These are phyloP conservation scores for Clavispora vitiphila DNA, from an alignment of 805 yeast species.

Conservation along the genomic window DNA sequence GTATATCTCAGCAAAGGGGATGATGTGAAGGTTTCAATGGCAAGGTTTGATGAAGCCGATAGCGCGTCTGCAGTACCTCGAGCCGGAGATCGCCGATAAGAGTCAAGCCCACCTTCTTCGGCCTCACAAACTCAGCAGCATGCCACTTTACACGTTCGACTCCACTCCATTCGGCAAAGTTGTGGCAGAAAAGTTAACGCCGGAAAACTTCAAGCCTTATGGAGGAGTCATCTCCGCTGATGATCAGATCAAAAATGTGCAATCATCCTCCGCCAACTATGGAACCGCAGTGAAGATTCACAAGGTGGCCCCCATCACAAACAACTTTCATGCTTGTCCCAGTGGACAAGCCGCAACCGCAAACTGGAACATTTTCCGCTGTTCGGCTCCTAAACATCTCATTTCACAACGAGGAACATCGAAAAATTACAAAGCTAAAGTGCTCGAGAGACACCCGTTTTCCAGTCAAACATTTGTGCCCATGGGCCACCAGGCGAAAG, in stretches of 20 bases:
- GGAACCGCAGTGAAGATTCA: conserved; percentile 87
- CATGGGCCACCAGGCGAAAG: conserved; percentile 56
- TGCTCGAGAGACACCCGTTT: conserved; percentile 85
- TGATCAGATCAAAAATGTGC: conserved; percentile 52
- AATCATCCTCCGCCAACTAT: conserved; percentile 65
- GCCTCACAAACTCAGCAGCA: conserved; percentile 7
- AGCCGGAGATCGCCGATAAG: conserved; percentile 2
- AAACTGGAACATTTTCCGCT: conserved; percentile 79
- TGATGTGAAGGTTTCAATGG: too few species aligned
- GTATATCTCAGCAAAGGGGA: too few species aligned
- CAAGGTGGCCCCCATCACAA: conserved; percentile 64
- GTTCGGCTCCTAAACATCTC: conserved; percentile 69
- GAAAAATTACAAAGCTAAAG: conserved; percentile 49
- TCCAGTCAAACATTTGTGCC: conserved; percentile 91
- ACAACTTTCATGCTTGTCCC: conserved; percentile 44
- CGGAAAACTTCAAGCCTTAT: conserved; percentile 57
- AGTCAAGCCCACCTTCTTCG: neutral
- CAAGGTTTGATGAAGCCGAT: neutral
- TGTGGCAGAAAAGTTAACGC: conserved; percentile 58
- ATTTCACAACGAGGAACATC: conserved; percentile 18
- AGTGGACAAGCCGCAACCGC: conserved; percentile 49
- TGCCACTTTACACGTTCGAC: conserved; percentile 41
- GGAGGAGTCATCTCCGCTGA: conserved; percentile 79
- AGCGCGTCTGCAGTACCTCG: neutral
- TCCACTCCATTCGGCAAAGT: conserved; percentile 18